Percentiles rank a stretch among this genome's conserved stretches.
Conservation (phyloP, 108 stramenopile species). For the Seminavis robusta region DNA sequence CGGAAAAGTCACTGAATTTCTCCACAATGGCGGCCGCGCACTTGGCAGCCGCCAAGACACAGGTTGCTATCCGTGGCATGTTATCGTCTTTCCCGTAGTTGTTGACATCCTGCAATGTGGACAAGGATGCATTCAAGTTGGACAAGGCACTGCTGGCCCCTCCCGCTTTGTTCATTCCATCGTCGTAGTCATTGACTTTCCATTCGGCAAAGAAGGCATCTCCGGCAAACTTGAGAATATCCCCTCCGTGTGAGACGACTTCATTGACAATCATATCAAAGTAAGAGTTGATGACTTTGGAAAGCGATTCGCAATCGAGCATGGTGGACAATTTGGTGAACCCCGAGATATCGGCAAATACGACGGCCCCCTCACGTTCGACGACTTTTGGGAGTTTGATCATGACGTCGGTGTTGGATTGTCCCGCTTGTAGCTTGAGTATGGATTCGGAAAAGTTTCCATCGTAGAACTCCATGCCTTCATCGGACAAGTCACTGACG, state of each 20-base stretch:
- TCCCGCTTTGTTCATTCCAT: neutral
- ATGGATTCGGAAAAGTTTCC: slow-evolving; percentile 6
- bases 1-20: slow-evolving; percentile 21
- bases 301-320: slow-evolving; percentile 59
- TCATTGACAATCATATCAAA: slow-evolving; percentile 74
- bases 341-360: slow-evolving; percentile 87
- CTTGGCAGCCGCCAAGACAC: slow-evolving; percentile 15
- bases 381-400: slow-evolving; percentile 10
- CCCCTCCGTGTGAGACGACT: slow-evolving; percentile 52
- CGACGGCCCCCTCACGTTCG: slow-evolving; percentile 38
- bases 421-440: slow-evolving; percentile 1
- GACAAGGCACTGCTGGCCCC: too few relatives aligned
- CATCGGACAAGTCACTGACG: too few relatives aligned
- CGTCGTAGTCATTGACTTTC: slow-evolving; percentile 21
- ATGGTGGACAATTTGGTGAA: slow-evolving; percentile 72
- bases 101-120: slow-evolving; percentile 5
- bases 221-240: slow-evolving; percentile 72
- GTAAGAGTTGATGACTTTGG: slow-evolving; percentile 71
- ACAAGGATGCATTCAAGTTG: slow-evolving; percentile 12
- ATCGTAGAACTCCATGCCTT: too few relatives aligned
- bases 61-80: slow-evolving; percentile 4
- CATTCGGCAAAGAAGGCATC: slow-evolving; percentile 47
- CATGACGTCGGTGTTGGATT: slow-evolving; percentile 2
- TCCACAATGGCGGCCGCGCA: slow-evolving; percentile 31
- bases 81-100: slow-evolving; percentile 1